Evolutionary conservation across 805 yeast species (phyloP).

Genomic region (Cephaloascus fragrans): DNA sequence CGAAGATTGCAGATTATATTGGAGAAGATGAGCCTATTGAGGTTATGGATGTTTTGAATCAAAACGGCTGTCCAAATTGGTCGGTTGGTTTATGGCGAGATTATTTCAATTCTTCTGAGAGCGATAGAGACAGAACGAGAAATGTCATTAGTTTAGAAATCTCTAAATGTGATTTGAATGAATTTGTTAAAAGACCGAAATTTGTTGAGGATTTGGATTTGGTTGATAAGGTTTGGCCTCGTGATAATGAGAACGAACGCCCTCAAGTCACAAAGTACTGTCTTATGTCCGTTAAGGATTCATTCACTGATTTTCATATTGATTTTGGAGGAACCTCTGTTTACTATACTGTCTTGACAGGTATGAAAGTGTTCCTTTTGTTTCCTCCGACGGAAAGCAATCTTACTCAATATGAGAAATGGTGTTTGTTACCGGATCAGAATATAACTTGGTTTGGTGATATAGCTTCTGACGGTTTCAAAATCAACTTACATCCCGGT

Average conservation of each 20-base stretch:
- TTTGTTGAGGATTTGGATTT: slow-evolving; percentile 60
- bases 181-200: slow-evolving; percentile 47
- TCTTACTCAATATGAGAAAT: slow-evolving; percentile 48
- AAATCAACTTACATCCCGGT: slow-evolving; percentile 46
- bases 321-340: slow-evolving; percentile 93
- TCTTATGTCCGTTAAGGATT: slow-evolving; percentile 71
- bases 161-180: slow-evolving; percentile 42
- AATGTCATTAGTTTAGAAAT: slow-evolving; percentile 82
- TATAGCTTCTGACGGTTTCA: slow-evolving; percentile 35
- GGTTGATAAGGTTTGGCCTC: slow-evolving; percentile 56
- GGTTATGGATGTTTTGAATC: slow-evolving; percentile 86
- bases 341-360: slow-evolving; percentile 74
- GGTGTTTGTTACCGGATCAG: slow-evolving; percentile 67
- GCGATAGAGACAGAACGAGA: slow-evolving; percentile 51
- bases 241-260: slow-evolving; percentile 15
- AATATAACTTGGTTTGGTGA: slow-evolving; percentile 58
- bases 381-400: slow-evolving; percentile 68
- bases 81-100: slow-evolving; percentile 63
- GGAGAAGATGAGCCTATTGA: slow-evolving; percentile 61
- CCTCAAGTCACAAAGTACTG: slow-evolving; percentile 71
- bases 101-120: slow-evolving; percentile 40
- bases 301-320: slow-evolving; percentile 84
- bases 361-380: slow-evolving; percentile 65
- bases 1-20: slow-evolving; percentile 43
- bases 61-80: slow-evolving; percentile 63